Base-by-base conservation (phyloP, 1,284 basidiomycete genomes). In the Austroboletus olivaceoglutinosus region DNA sequence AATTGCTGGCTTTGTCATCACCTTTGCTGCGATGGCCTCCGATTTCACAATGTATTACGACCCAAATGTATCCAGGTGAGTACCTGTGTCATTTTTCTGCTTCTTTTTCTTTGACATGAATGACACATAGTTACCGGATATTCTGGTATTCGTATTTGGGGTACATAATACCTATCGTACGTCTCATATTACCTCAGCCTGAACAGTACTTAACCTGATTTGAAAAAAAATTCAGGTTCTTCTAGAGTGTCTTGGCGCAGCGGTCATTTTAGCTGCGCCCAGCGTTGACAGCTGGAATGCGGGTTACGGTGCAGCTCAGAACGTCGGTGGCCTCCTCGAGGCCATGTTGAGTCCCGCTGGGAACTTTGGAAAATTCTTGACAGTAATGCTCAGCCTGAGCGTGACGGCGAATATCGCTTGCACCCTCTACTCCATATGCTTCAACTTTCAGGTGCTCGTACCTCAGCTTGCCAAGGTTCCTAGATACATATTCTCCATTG, bases 361-460 rank as follows among this genome's bases (percentile, higher is more conserved):
- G 22, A 82, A 84, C 34, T 94, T 94, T 63, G 90, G 91, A 3
- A 87, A 90, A 63, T 92, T 97, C 73, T 75, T 96, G 49, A 90
- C 89, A 13, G 89, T 95, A n/a, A 71, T 89, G 45, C 74, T 93
- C 50, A 86, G 86, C 45, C 73, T 95, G 25, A 90, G 86, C 48
- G 88, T 92, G 29, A 82, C 84, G 3, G 91, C 83, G 4, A 97
- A 96, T 72, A 89, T 93, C 50, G 88, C 90, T 5, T 82, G 85
- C 5, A 90, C 86, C 12, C 84, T 93, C 58, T 95, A 96, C 68
- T 89, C 86, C 41, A 82, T 91, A 52, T 85, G 88, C n/a, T 76
- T 95, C 51, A 88, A 83, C 60, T 78, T 92, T 53, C 91, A 94
- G 65, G 78, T 91, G 7, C 80, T 88, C 58, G 69, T 91, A 16